A percentile compares a stretch with the other conserved stretches of the same genome.
phyloP scores from a whole-genome alignment of 768 basidiomycete genomes.

The Scleroderma bovista region DNA sequence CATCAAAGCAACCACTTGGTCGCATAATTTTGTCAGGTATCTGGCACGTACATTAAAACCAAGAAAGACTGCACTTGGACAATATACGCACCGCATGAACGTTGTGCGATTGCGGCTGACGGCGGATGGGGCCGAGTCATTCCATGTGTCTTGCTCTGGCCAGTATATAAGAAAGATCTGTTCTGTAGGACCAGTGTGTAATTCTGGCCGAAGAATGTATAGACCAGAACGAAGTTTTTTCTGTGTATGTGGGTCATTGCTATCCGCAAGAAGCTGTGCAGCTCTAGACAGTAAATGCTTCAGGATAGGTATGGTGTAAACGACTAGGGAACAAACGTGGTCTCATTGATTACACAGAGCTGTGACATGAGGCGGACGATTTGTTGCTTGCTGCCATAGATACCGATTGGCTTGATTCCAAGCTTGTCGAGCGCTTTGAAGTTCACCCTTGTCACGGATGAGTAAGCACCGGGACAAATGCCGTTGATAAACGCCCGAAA shows the following conservation, averaged over 20 bases:
- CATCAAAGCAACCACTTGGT: slow-evolving; percentile 48
- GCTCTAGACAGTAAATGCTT: not conserved
- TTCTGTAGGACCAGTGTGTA: slow-evolving; percentile 7
- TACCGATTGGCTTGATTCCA: slow-evolving; percentile 44
- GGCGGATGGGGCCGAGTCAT: slow-evolving; percentile 40
- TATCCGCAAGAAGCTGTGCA: slow-evolving; percentile 2
- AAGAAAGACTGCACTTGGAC: not conserved
- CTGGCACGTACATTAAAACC: slow-evolving; percentile 26
- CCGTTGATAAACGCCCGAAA: slow-evolving; percentile 44
- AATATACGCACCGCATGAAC: slow-evolving; percentile 48
- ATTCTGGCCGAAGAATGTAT: slow-evolving; percentile 32
- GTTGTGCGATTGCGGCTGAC: slow-evolving; percentile 50
- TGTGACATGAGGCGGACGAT: slow-evolving; percentile 42
- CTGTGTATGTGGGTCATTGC: not conserved
- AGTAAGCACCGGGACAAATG: slow-evolving; percentile 46
- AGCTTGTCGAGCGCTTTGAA: slow-evolving; percentile 46
- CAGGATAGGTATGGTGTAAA: not conserved
- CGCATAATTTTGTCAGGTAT: slow-evolving; percentile 54
- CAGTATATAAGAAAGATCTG: slow-evolving; percentile 50
- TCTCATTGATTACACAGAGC: slow-evolving; percentile 32
- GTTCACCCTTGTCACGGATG: slow-evolving; percentile 49
- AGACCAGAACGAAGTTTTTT: slow-evolving; percentile 42
- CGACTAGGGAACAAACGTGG: slow-evolving; percentile 31
- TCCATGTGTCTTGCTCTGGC: slow-evolving; percentile 58
- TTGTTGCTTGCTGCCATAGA: slow-evolving; percentile 52